Percentiles rank a stretch among this genome's conserved stretches.
Evolutionary conservation across 176 grass and related monocot species (phyloP).

Genomic region (Bonia amplexicaulis): DNA sequence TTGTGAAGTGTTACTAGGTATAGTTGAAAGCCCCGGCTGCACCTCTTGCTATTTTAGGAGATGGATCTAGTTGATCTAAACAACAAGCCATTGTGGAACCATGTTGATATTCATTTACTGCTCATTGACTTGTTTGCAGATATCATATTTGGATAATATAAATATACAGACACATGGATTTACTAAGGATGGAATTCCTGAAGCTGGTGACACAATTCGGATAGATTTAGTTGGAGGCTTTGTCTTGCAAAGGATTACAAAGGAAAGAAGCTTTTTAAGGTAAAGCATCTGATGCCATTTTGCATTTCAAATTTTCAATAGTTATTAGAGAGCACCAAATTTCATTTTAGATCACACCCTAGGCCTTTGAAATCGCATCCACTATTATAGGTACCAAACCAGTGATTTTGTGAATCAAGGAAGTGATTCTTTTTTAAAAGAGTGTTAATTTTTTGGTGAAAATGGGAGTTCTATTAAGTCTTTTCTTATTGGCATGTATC

Average conservation of each 20-base stretch:
- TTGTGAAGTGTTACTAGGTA: too few species aligned
- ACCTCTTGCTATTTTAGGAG: too few species aligned
- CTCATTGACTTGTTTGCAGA: constrained; percentile 42
- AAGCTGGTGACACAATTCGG: constrained; percentile 64
- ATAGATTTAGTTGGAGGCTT: constrained; percentile 92
- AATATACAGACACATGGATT: constrained; percentile 66
- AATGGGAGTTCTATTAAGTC: too few species aligned
- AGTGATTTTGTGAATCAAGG: not conserved
- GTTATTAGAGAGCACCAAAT: not conserved
- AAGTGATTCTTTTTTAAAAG: not conserved
- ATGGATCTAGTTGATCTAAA: too few species aligned
- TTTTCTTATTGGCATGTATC: too few species aligned
- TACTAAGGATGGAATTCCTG: constrained; percentile 65
- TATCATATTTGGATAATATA: constrained; percentile 59
- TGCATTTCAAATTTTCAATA: not conserved
- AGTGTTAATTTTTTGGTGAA: too few species aligned
- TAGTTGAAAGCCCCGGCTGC: too few species aligned
- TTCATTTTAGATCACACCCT: not conserved
- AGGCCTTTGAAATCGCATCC: not conserved
- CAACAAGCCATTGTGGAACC: too few species aligned
- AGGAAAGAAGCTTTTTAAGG: constrained; percentile 80
- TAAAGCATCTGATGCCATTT: constrained; percentile 17
- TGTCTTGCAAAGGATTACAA: constrained; percentile 74
- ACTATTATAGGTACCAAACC: not conserved
- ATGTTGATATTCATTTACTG: constrained; percentile 25